Base-by-base conservation (phyloP, 306 rosid species). In the Rosa persica region DNA sequence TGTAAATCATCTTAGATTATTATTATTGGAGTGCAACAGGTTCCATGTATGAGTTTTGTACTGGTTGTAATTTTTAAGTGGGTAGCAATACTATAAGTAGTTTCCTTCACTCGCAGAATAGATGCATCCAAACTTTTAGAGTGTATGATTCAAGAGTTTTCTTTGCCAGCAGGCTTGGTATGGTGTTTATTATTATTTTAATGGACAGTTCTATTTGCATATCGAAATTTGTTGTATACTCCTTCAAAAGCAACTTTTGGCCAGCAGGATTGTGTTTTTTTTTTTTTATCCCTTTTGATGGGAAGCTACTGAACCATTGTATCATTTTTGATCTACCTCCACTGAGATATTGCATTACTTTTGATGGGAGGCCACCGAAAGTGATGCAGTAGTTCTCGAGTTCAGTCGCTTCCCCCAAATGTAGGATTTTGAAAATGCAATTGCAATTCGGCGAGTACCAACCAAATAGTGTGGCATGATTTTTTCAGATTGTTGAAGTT, bases 1-100 rank as follows among this genome's bases (percentile, higher is more conserved):
- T 38, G 79, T 51, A 72, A 80, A 60, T 42, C 46, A 22, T 77
- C 73, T 47, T 80, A 80, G 85, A 52, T 76, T 62, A 49, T 19
- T 61, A 39, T 79, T 6, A 36, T 67, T 58, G 65, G 23, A 70
- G 15, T 34, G 27, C 22, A n/a, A 38, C 52, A 47, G 51, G 52
- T 71, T 78, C 79, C 70, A 43, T 55, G 22, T 70, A 16, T 72
- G 62, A 36, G 36, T 49, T 71, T 69, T 77, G 44, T 65, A 39
- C 74, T 54, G 0, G 43, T 66, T 76, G 84, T 83, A 78, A 75
- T 83, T 49, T 70, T 27, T 58, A 67, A 40, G 64, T 47, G 78
- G 81, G 25, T 72, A 19, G 44, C 13, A 65, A 34, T 36, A 34
- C 23, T 42, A 5, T 25, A 13, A 27, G 67, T 62, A 60, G 17